phyloP scores from a whole-genome alignment of 306 rosid genomes.

The Trichosanthes cucumerina region DNA sequence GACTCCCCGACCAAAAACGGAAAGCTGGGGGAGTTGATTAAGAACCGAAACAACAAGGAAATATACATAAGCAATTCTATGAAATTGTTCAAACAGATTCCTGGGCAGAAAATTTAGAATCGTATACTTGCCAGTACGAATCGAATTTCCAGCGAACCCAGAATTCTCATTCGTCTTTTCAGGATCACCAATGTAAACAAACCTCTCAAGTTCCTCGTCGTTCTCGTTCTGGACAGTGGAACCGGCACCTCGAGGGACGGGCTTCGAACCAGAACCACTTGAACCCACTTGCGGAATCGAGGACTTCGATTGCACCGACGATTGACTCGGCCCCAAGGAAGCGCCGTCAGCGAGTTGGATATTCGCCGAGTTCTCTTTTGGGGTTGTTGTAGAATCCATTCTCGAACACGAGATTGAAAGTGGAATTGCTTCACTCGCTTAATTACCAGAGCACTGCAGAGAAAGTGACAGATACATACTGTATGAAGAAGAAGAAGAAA shows the following conservation, averaged over 20 bases:
- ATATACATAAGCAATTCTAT: slow-evolving; percentile 83
- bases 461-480: not conserved
- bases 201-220: slow-evolving; percentile 61
- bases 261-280: too few species aligned
- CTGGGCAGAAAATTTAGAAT: slow-evolving; percentile 60
- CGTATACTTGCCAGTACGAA: slow-evolving; percentile 55
- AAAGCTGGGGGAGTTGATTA: slow-evolving; percentile 84
- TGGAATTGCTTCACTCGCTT: not conserved
- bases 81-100: slow-evolving; percentile 83
- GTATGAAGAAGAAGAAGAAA: too few species aligned
- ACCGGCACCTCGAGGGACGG: slow-evolving; percentile 46
- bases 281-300: slow-evolving; percentile 40
- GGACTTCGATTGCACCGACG: slow-evolving; percentile 35
- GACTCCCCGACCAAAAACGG: slow-evolving; percentile 78
- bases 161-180: slow-evolving; percentile 47
- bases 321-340: slow-evolving; percentile 35
- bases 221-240: slow-evolving; percentile 74
- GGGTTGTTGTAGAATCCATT: slow-evolving; percentile 35
- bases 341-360: slow-evolving; percentile 24
- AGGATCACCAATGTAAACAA: slow-evolving; percentile 50
- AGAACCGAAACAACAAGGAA: slow-evolving; percentile 70
- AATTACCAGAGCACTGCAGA: not conserved
- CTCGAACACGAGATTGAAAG: slow-evolving; percentile 6
- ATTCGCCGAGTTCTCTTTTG: slow-evolving; percentile 25
- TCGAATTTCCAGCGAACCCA: slow-evolving; percentile 49